Evolutionary conservation across 495 filamentous ascomycete species (phyloP), one percentile per base, ranked within the genome.

Genomic region (Echria macrotheca): DNA sequence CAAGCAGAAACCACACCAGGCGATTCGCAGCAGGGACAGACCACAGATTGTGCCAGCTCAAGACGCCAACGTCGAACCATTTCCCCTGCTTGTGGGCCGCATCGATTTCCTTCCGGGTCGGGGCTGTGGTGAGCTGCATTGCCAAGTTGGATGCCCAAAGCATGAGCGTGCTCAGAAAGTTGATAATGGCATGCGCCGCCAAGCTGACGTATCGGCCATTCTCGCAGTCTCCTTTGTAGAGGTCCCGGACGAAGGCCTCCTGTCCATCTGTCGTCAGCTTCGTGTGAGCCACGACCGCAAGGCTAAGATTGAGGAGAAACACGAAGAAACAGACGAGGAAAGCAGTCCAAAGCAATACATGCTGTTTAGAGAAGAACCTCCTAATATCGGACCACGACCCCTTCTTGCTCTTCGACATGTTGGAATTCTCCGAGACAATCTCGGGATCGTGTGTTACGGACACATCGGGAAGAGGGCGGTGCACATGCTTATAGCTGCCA

Each of bases 101-200:
- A 22, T 26, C 19, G 19, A 43, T 17, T 2, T 18, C 39, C 2
- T 8, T 22, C 6, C 39, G 39, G 23, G 10, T n/a, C 10, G 39
- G 39, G n/a, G 39, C 18, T 2, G 39, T 17, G 6, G 23, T 4
- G 11, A 43, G 12, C 26, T 43, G 39, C 39, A 43, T 43, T 2
- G 39, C 39, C 39, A 43, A 17, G n/a, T 43, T 43, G 19, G 39
- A 43, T 26, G 39, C 39, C 39, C 39, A 43, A n/a, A 43, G 23
- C 39, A 43, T 43, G 19, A 24, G 2, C 4, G 39, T 25, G 23
- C 39, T 43, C 23, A 43, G 23, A 25, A 43, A 11, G 18, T 43
- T 43, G 39, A 43, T 26, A 2, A 43, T 11, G n/a, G 39, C 39
- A 14, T 43, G 39, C 19, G 39, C 21, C n/a, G 11, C 39, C 19